Conservation (phyloP, 345 rosid species). For the Populus pruinosa region DNA sequence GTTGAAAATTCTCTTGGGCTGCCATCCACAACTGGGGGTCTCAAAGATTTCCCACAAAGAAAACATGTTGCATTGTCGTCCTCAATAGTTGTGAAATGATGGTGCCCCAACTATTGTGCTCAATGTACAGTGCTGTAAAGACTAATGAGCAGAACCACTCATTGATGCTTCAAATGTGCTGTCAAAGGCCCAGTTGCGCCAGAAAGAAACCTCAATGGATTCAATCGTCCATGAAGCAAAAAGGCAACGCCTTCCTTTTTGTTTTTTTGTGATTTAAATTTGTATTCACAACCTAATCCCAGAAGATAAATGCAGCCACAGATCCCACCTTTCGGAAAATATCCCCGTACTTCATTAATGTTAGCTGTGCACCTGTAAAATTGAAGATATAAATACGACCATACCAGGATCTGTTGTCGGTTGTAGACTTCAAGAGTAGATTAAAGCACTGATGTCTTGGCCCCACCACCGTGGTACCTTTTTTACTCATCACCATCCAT, state of each 20-base stretch:
- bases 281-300: background rate
- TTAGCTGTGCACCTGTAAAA: background rate
- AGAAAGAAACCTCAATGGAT: background rate
- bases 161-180: background rate
- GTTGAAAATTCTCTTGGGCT: background rate
- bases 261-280: background rate
- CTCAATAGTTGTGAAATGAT: background rate
- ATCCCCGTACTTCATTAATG: background rate
- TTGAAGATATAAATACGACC: background rate
- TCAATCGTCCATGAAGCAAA: background rate
- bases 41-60: background rate
- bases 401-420: background rate
- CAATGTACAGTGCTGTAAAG: background rate
- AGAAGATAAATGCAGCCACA: background rate
- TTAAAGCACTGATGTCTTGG: background rate
- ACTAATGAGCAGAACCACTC: background rate
- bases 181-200: background rate
- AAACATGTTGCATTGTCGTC: background rate
- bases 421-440: background rate
- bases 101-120: background rate
- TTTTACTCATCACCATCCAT: background rate
- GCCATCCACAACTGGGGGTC: background rate
- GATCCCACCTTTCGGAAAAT: background rate
- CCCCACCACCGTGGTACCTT: background rate
- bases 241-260: background rate